phyloP scores from a whole-genome alignment of 2,329 filamentous ascomycete species.

The Colletotrichum tabaci region DNA sequence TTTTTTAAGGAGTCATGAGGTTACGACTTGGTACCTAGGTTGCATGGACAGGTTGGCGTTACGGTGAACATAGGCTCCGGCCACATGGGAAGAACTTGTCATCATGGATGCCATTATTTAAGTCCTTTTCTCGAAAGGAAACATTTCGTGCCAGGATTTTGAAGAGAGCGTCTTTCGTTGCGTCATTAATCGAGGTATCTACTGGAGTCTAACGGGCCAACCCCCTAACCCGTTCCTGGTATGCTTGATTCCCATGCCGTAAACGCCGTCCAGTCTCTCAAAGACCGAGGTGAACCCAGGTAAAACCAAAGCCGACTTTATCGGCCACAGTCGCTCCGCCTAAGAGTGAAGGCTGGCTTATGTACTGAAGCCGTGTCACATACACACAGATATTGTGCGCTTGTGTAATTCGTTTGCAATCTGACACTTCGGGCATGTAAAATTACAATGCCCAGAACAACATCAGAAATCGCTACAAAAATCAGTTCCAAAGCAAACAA shows the following conservation, averaged over 20 bases:
- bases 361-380: neutral
- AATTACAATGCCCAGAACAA: neutral
- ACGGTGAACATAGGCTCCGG: neutral
- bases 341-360: neutral
- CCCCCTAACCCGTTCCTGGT: slow-evolving; percentile 36
- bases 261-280: slow-evolving; percentile 35
- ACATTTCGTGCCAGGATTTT: neutral
- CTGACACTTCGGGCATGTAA: neutral
- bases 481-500: neutral
- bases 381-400: neutral
- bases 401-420: neutral
- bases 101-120: too few relatives aligned
- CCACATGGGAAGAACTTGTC: neutral
- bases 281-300: slow-evolving; percentile 29
- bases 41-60: slow-evolving; percentile 24
- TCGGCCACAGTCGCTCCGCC: neutral
- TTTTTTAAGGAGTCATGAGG: slow-evolving; percentile 26
- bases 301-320: slow-evolving; percentile 1
- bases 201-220: slow-evolving; percentile 40
- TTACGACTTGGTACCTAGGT: slow-evolving; percentile 25
- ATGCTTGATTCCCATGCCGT: slow-evolving; percentile 39
- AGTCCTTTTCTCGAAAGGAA: neutral
- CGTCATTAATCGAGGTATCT: slow-evolving; percentile 42
- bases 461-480: slow-evolving; percentile 30
- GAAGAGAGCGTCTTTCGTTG: slow-evolving; percentile 34